phyloP scores from a whole-genome alignment of 2,329 filamentous ascomycete genomes.

The Pestalotiopsis sp. region DNA sequence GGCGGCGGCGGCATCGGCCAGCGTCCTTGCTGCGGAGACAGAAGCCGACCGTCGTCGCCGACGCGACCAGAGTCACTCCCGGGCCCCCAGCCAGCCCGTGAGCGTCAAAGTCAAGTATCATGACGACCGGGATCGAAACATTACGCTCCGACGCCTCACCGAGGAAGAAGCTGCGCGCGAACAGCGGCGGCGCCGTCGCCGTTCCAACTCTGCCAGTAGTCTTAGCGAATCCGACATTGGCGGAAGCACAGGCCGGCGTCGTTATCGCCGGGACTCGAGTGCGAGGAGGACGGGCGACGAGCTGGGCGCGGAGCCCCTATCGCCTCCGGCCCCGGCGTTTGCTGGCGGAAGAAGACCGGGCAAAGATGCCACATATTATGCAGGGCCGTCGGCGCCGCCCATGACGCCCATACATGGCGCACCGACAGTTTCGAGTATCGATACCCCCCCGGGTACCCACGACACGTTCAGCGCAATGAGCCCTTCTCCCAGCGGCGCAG shows the following conservation, averaged over 20 bases:
- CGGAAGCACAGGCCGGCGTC: conserved; percentile 38
- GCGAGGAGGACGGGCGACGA: conserved; percentile 51
- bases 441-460: conserved; percentile 50
- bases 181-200: conserved; percentile 37
- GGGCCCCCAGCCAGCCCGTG: conserved; percentile 46
- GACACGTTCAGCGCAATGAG: conserved; percentile 58
- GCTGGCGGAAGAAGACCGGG: conserved; percentile 49
- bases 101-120: conserved; percentile 64
- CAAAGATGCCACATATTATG: conserved; percentile 66
- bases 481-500: conserved; percentile 44
- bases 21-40: conserved; percentile 46
- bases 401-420: conserved; percentile 15
- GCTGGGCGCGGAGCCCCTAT: conserved; percentile 45
- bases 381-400: conserved; percentile 35
- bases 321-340: conserved; percentile 60
- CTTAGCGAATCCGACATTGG: conserved; percentile 59
- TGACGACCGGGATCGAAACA: conserved; percentile 61
- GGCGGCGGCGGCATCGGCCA: conserved; percentile 50
- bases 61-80: conserved; percentile 41
- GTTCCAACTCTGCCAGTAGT: conserved; percentile 55
- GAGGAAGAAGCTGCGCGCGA: conserved; percentile 58
- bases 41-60: conserved; percentile 41
- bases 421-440: conserved; percentile 50
- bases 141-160: conserved; percentile 63
- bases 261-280: conserved; percentile 59